Evolutionary conservation across 2,329 filamentous ascomycete genomes (phyloP), one percentile per base, ranked within the genome.

Genomic region (Colletotrichum echinochloae): DNA sequence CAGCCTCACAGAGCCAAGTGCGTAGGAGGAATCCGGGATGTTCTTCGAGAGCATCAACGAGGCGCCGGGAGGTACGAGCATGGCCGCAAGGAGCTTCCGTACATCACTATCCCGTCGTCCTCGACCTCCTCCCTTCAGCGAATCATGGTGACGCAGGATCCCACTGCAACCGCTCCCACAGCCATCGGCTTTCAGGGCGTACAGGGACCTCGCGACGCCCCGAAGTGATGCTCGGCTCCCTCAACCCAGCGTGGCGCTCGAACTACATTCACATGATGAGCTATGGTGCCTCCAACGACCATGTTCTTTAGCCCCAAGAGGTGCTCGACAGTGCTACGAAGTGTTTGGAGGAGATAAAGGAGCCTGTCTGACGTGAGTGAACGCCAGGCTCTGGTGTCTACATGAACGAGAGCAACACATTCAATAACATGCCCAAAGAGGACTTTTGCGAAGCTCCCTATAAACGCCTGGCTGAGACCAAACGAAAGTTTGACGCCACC

Each of bases 201-300:
- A 1, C 37, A 49, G 20, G 68, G 72, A 5, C 67, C 66, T 20
- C 66, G 62, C 18, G 66, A 26, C 1, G 62, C 61, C 14, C 55
- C 66, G 20, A 70, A 12, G 56, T 65, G 41, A 66, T 66, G 66
- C 66, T 55, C 4, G 62, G 62, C n/a, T 78, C 81, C 8, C 75
- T 81, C 28, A 81, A 82, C 60, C 84, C 83, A 1, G 83, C 83
- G 1, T 87, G 84, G 84, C 78, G 85, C 23, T 78, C 79, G 0
- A 79, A 80, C 5, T 74, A 77, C 39, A 76, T 82, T 75, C 79
- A 80, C 65, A 74, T 73, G 61, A 82, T 82, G 72, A 72, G 62
- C 23, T 61, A 68, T 3, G 68, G 60, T 1, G 69, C 68, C 11
- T 46, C 71, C 1, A 18, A 57, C 2, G 61, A 68, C 26, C 26